Base-by-base conservation (phyloP, 805 yeast species). In the Kodamaea hsintzibuensis region DNA sequence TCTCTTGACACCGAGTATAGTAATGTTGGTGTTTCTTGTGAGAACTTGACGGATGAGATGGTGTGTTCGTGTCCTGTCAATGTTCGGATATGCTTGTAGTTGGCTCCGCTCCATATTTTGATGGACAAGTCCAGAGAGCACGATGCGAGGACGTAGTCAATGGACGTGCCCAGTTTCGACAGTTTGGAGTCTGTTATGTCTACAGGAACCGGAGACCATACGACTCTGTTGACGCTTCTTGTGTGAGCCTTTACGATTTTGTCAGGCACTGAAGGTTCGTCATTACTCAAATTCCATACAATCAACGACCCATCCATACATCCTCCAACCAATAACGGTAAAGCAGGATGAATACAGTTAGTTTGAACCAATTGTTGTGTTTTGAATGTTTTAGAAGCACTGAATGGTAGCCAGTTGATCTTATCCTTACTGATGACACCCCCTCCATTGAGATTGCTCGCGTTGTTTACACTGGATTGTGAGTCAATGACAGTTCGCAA, bases 1-100 rank as follows among this genome's bases (percentile, higher is more conserved):
- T 88, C 93, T 54, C 92, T 72, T 1, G 91, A 85, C 30, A 84
- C 83, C 10, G 87, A 81, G 51, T 85, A 81, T 14, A 86, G 64
- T 13, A 74, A 74, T 25, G 72, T 70, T 2, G 84, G 80, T 35
- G 78, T 71, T 3, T 73, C 63, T 2, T 64, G 68, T 16, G 83
- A 77, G 64, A 88, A 85, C 12, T 73, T 71, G 7, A 89, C 73
- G 0, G 82, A 72, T 0, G 96, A 88, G 0, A 92, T 84, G 1
- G 95, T 82, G 66, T 92, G 97, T 56, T 91, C 96, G 70, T 92
- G 98, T 10, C 97, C 97, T 0, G 84, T 71, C 18, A 92, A 69
- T 0, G 91, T 83, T 38, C 90, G 76, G 1, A 82, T 65, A 45
- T 86, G 80, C 42, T 76, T 77, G 62, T 81, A 80, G 17, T 60